Evolutionary conservation across 2,329 filamentous ascomycete species (phyloP).

Genomic region (Helotiales sp.): DNA sequence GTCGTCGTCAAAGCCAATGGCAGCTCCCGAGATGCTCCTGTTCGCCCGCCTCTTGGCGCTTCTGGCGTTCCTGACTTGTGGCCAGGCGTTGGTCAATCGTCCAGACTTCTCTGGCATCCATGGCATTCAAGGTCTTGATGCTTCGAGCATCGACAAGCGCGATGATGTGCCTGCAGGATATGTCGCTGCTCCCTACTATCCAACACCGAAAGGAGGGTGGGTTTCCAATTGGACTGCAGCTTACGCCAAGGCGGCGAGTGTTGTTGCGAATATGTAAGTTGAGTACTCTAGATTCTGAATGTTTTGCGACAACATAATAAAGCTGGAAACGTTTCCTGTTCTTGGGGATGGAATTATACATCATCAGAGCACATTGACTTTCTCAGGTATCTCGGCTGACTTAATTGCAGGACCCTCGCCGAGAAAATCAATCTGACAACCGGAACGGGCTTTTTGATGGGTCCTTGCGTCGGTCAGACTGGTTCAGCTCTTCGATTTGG

Average conservation of each 20-base stretch:
- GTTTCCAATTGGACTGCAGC: slow-evolving; percentile 58
- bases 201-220: slow-evolving; percentile 55
- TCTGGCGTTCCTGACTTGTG: neutral
- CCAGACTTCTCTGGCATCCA: slow-evolving; percentile 19
- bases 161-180: slow-evolving; percentile 29
- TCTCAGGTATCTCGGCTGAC: neutral
- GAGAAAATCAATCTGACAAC: slow-evolving; percentile 79
- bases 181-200: slow-evolving; percentile 29
- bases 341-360: neutral
- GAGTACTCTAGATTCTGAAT: neutral
- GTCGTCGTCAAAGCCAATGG: neutral
- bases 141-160: slow-evolving; percentile 13
- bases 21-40: neutral
- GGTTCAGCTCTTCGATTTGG: slow-evolving; percentile 70
- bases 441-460: slow-evolving; percentile 70
- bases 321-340: neutral
- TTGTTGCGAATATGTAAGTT: slow-evolving; percentile 66
- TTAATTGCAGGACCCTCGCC: slow-evolving; percentile 54
- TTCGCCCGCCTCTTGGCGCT: neutral
- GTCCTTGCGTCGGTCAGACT: slow-evolving; percentile 74
- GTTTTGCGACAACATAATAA: neutral
- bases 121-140: neutral
- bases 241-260: slow-evolving; percentile 65
- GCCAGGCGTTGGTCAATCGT: slow-evolving; percentile 3
- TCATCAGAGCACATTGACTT: neutral